Evolutionary conservation across 768 basidiomycete genomes (phyloP), one percentile per base, ranked within the genome.

Genomic region (Boletus insuetus): DNA sequence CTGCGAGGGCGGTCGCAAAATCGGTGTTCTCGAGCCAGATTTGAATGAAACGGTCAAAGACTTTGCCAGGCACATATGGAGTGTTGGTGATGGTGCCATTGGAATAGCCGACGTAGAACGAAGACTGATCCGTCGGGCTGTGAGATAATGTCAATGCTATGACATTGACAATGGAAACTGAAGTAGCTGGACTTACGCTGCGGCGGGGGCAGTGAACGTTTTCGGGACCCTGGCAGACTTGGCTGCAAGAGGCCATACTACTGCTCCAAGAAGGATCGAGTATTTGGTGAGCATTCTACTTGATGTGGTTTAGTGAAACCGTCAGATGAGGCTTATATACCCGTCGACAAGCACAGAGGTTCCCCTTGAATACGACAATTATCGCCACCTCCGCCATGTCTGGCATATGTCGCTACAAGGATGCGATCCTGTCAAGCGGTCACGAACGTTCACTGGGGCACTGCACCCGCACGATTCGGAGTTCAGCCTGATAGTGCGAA

Each of bases 21-120:
- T 85, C 78, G 11, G 81, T 82, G 66, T 85, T 86, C 64, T 85
- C 84, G 34, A 87, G 70, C 80, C 81, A 85, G 54, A 85, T 82
- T 61, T 78, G 64, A 53, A 77, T 74, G 70, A 82, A 74, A 3
- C 79, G 70, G 53, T 79, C 73, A 54, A 79, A 81, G 16, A 68
- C 69, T 49, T 71, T 69, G 34, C 81, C 81, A 0, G 68, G 37
- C 5, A 81, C 78, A 32, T 68, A 22, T 10, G 70, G 63, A 0
- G 62, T n/a, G 55, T 76, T 75, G 22, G 70, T 55, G 43, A 82
- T 70, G 13, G 79, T 78, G 54, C 65, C 63, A 55, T 81, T 80
- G 48, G 65, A 72, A 26, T 58, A 35, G 20, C 78, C 78, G 29
- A 71, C 64, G 60, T 81, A 81, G 68, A 76, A 75, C 22, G 73